Evolutionary conservation across 1,284 basidiomycete species (phyloP).

Genomic region (Marasmius sp.): DNA sequence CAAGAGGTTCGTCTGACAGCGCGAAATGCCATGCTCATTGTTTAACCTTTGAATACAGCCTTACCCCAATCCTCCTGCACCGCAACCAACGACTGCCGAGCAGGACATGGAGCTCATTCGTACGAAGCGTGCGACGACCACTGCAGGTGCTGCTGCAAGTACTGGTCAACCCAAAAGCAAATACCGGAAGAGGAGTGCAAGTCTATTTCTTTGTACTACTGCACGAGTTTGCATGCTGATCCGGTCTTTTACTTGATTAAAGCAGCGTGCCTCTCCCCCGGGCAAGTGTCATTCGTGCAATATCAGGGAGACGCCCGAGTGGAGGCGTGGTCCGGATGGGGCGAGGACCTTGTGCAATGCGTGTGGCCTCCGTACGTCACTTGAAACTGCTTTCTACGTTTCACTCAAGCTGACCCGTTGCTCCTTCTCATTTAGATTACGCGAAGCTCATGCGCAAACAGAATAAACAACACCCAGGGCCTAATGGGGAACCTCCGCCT

Average conservation of each 20-base stretch:
- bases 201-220: conserved; percentile 29
- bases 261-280: conserved; percentile 75
- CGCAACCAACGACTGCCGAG: conserved; percentile 56
- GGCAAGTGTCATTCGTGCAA: conserved; percentile 84
- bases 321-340: conserved; percentile 78
- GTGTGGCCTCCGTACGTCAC: conserved; percentile 73
- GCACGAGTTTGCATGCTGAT: conserved; percentile 21
- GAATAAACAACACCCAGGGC: conserved; percentile 51
- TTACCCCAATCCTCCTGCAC: neutral
- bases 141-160: conserved; percentile 42
- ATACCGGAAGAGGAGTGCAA: conserved; percentile 78
- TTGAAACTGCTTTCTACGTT: conserved; percentile 3
- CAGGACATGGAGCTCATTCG: conserved; percentile 81
- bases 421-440: conserved; percentile 49
- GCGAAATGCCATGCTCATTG: neutral
- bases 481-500: conserved; percentile 47
- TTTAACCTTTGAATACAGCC: neutral
- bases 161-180: conserved; percentile 67
- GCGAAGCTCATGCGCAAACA: conserved; percentile 77
- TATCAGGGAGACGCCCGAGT: conserved; percentile 82
- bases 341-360: conserved; percentile 80
- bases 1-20: neutral
- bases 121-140: conserved; percentile 69
- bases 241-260: conserved; percentile 28
- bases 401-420: conserved; percentile 5